These are phyloP conservation scores for Tranzscheliella williamsii DNA, from an alignment of 1,284 basidiomycete species.

Conservation along the genomic window DNA sequence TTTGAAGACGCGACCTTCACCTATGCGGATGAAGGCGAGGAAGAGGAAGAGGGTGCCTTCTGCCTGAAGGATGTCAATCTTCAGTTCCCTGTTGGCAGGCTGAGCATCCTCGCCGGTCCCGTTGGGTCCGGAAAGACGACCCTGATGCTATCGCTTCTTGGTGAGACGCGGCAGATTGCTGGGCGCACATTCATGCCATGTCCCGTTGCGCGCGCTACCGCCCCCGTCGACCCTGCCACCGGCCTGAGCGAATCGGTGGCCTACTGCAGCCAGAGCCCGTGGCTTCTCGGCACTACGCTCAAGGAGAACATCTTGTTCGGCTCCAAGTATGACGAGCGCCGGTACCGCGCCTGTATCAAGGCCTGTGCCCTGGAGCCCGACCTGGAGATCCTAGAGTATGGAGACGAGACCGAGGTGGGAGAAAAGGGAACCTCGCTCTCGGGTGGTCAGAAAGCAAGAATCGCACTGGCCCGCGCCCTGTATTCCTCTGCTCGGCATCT, in stretches of 20 bases:
- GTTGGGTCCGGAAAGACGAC: slow-evolving; percentile 65
- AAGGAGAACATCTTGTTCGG: slow-evolving; percentile 93
- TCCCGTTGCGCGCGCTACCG: slow-evolving; percentile 61
- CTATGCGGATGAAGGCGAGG: slow-evolving; percentile 52
- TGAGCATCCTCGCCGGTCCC: slow-evolving; percentile 71
- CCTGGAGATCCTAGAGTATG: slow-evolving; percentile 87
- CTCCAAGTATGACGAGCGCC: slow-evolving; percentile 74
- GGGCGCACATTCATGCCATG: slow-evolving; percentile 66
- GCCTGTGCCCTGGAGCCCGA: slow-evolving; percentile 81
- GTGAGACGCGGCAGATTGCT: slow-evolving; percentile 64
- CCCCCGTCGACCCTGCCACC: slow-evolving; percentile 63
- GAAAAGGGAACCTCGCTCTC: slow-evolving; percentile 73
- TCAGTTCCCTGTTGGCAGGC: slow-evolving; percentile 66
- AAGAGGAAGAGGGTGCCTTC: slow-evolving; percentile 59
- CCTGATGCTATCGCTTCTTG: slow-evolving; percentile 68
- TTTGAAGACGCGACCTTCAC: slow-evolving; percentile 65
- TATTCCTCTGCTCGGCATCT: slow-evolving; percentile 86
- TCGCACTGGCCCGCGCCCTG: slow-evolving; percentile 75
- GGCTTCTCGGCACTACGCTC: slow-evolving; percentile 90
- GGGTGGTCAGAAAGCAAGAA: slow-evolving; percentile 90
- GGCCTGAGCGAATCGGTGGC: slow-evolving; percentile 76
- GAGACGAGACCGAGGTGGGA: slow-evolving; percentile 88
- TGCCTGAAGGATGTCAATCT: slow-evolving; percentile 66
- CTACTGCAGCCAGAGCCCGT: slow-evolving; percentile 90
- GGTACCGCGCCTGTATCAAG: slow-evolving; percentile 77